Base-by-base conservation (phyloP, 768 basidiomycete species). In the Suillus clintonianus region DNA sequence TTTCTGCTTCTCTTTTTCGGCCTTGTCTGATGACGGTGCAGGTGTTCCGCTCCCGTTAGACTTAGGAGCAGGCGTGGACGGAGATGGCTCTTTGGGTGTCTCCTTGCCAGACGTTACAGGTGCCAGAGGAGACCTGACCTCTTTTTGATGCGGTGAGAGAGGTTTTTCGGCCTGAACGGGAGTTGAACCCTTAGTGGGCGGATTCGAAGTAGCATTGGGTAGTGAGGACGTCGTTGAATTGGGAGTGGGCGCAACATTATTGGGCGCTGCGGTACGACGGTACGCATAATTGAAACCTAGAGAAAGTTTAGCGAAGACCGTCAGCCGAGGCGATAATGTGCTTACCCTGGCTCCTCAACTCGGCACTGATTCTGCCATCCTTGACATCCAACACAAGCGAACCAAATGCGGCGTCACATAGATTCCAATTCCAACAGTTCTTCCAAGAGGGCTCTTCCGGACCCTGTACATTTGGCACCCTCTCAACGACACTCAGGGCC, bases 341-440 rank as follows among this genome's bases (percentile, higher is more conserved):
- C 82, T 61, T 59, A 91, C 95, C 97, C 82, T 96, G 93, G 69
- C 91, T 93, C 78, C 91, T 96, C 65, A 96, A 83, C 73, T 99
- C 96, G 0, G 91, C 90, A 63, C 93, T 95, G 53, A 99, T 87
- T 56, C 96, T 83, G 8, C 97, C 95, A 64, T 99, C 96, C 69
- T 91, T 91, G 69, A 99, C 80, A 68, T 97, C 95, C 51, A 99
- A 79, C 1, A 97, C 80, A 39, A 99, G 83, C 13, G 88, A 88
- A 2, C 97, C 97, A 65, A 90, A 97, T 2, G 95, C 92, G 7
- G 97, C 97, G 69, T 99, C 97, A 67, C 95, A 95, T 48, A 99
- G 79, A 71, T 98, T 97, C 97, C 97, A 97, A 74, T 97, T 95
- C 97, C 97, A 98, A 74, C 94, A 95, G 74, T 97, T 98, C 78